Evolutionary conservation across 441 rosid genomes (phyloP), one percentile per base, ranked within the genome.

Genomic region (Erysimum cheiri): DNA sequence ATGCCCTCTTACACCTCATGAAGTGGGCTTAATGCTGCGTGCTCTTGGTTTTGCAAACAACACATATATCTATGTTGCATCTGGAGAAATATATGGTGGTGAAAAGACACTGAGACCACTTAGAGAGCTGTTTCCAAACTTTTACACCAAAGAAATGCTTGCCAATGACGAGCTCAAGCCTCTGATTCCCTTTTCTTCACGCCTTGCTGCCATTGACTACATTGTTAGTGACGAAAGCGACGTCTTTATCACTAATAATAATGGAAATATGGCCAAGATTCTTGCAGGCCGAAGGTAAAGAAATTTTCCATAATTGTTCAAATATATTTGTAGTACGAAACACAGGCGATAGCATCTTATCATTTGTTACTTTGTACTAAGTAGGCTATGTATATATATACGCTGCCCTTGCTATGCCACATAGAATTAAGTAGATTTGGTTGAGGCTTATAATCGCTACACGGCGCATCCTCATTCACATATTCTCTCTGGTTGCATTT

Each of bases 261-360:
- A 95, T 58, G 99, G 98, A 79, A 95, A 95, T 65, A 95, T 95
- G 99, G 99, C 98, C 70, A 92, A 89, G 84, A 90, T 91, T 80
- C 97, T 95, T 67, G 95, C 99, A 2, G 99, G 99, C 63, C 82
- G 93, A 84, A 95, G 99, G 99, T 95, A 76, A 90, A 81, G 63
- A 44, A 63, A 62, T 49, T 48, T 39, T 69, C 73, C 55, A 47
- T 50, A 66, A 12, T 19, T 72, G 7, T 22, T 47, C 39, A 44
- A 53, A 31, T 8, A 32, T 44, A n/a, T 55, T 22, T 28, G n/a
- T 19, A 22, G 44, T 47, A 36, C 3, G 24, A 22, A 48, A n/a
- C 40, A n/a, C 32, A 10, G 13, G 55, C 22, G 3, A 36, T 49
- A 26, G 6, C 8, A 28, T 66, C 13, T 28, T 14, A 4, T 44